Evolutionary conservation across 1,284 basidiomycete species (phyloP).

Genomic region (Vanrija sp.): DNA sequence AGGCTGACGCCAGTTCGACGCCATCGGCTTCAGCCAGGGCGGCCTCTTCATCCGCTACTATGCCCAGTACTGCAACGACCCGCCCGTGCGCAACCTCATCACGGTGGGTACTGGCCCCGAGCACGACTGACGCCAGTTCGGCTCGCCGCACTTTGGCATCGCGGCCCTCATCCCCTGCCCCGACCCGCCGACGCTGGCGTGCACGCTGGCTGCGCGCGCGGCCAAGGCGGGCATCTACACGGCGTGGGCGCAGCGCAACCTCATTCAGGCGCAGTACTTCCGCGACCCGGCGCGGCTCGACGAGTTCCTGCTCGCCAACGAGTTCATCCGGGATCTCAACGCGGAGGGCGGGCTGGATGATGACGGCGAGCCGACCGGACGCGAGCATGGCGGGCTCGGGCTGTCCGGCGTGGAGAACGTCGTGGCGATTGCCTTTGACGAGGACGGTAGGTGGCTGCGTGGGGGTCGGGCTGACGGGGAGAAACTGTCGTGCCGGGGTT

Average conservation of each 20-base stretch:
- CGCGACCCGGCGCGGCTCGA: conserved; percentile 74
- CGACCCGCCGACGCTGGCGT: conserved; percentile 53
- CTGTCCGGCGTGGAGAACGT: conserved; percentile 43
- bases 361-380: conserved; percentile 8
- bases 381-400: conserved; percentile 28
- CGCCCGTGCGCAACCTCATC: conserved; percentile 76
- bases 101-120: conserved; percentile 54
- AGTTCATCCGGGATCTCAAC: conserved; percentile 49
- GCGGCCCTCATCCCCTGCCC: conserved; percentile 47
- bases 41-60: conserved; percentile 91
- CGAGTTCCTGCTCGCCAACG: conserved; percentile 65
- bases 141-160: conserved; percentile 48
- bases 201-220: conserved; percentile 68
- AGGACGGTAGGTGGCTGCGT: conserved; percentile 31
- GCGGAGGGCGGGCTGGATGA: conserved; percentile 20
- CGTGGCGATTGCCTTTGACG: conserved; percentile 48
- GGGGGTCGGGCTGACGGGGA: not conserved
- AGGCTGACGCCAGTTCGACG: conserved; percentile 61
- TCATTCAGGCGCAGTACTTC: conserved; percentile 91
- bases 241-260: conserved; percentile 72
- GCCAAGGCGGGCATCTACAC: conserved; percentile 73
- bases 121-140: conserved; percentile 47
- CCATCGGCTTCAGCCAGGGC: conserved; percentile 88
- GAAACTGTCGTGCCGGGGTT: conserved; percentile 37
- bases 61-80: conserved; percentile 75